These are phyloP conservation scores for Emergomyces orientalis DNA, from an alignment of 2,329 filamentous ascomycete species.

Conservation along the genomic window DNA sequence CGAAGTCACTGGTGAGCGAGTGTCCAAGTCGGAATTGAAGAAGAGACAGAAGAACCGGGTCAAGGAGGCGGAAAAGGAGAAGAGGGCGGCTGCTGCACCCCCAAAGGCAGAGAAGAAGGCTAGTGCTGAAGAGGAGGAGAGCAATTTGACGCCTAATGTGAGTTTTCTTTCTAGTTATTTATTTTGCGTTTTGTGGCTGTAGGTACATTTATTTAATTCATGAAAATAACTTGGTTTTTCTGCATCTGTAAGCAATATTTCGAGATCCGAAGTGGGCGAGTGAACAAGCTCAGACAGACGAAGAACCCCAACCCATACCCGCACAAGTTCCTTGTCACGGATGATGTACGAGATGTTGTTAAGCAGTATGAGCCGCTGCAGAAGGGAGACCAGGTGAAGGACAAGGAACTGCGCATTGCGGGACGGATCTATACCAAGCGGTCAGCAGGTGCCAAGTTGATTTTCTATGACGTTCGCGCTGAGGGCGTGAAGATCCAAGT, in stretches of 20 bases:
- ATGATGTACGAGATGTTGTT: constrained; percentile 71
- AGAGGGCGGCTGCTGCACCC: constrained; percentile 64
- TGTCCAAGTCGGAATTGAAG: constrained; percentile 85
- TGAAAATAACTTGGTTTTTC: not conserved
- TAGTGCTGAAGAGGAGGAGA: constrained; percentile 55
- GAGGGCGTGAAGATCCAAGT: constrained; percentile 76
- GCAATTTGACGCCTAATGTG: constrained; percentile 65
- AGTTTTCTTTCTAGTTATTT: constrained; percentile 26
- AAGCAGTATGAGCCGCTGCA: constrained; percentile 66
- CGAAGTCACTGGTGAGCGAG: constrained; percentile 81
- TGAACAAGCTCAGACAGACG: constrained; percentile 65
- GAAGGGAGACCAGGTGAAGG: constrained; percentile 74
- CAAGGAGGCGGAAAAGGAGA: constrained; percentile 77
- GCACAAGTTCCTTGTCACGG: constrained; percentile 84
- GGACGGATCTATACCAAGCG: constrained; percentile 87
- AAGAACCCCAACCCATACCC: constrained; percentile 79
- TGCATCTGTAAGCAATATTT: constrained; percentile 69
- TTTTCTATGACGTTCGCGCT: constrained; percentile 79
- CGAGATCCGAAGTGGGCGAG: constrained; percentile 78
- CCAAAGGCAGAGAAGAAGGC: constrained; percentile 44
- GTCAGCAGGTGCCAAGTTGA: constrained; percentile 69
- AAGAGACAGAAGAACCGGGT: constrained; percentile 87
- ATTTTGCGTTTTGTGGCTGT: not conserved
- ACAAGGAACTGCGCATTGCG: constrained; percentile 66
- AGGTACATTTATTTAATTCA: not conserved